Conservation (phyloP, 2,329 filamentous ascomycete species). For the Trichophyton verrucosum region DNA sequence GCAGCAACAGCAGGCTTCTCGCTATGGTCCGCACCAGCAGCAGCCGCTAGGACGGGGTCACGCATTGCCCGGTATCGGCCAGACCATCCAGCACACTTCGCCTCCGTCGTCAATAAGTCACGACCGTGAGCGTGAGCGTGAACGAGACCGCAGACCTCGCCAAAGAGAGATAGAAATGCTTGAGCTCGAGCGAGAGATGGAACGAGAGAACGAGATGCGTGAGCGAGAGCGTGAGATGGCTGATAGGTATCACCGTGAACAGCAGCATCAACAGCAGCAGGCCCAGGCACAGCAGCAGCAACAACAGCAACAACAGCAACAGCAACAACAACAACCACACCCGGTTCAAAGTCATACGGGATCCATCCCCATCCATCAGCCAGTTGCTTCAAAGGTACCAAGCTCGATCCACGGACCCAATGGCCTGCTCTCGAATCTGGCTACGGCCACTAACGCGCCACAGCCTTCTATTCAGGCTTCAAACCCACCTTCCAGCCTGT, state of each 20-base stretch:
- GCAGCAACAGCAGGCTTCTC: constrained; percentile 25
- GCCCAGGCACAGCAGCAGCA: too few relatives aligned
- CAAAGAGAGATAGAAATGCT: constrained; percentile 40
- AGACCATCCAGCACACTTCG: constrained; percentile 33
- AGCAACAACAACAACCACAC: constrained; percentile 39
- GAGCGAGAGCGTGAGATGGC: constrained; percentile 40
- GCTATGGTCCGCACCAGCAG: constrained; percentile 32
- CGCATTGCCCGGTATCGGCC: constrained; percentile 30
- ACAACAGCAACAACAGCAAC: constrained; percentile 36
- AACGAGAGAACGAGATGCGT: constrained; percentile 44
- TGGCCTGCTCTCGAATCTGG: constrained; percentile 66
- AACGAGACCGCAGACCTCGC: constrained; percentile 39
- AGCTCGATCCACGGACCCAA: constrained; percentile 86
- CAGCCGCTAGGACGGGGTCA: constrained; percentile 26
- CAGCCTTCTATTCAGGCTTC: constrained; percentile 46
- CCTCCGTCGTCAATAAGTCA: constrained; percentile 30
- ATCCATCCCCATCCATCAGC: constrained; percentile 86
- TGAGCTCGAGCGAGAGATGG: constrained; percentile 30
- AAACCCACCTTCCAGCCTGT: constrained; percentile 51
- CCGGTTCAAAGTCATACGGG: constrained; percentile 78
- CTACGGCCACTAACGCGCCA: constrained; percentile 41
- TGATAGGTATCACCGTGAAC: constrained; percentile 54
- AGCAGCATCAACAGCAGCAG: constrained; percentile 35
- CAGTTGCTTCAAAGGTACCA: constrained; percentile 68
- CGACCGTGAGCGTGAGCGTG: constrained; percentile 32